A percentile compares a stretch with the other conserved stretches of the same genome.
Evolutionary conservation across 805 yeast species (phyloP).

Genomic region (Spencermartinsiella europaea): DNA sequence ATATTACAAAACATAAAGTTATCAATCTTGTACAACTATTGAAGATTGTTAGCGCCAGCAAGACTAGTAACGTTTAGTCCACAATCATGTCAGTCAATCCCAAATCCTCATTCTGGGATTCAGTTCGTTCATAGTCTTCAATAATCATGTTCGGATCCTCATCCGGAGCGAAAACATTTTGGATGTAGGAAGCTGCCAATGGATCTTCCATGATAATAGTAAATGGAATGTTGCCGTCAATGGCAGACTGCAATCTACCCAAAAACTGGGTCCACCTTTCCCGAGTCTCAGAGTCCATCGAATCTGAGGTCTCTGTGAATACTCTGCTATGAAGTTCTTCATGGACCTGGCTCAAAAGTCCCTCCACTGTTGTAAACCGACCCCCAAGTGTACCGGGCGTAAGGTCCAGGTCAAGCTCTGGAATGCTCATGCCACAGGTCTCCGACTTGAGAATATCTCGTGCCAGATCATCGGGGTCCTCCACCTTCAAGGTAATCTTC

Average conservation of each 20-base stretch:
- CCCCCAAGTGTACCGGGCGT: conserved; percentile 98
- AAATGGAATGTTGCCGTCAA: conserved; percentile 74
- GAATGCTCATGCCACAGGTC: conserved; percentile 79
- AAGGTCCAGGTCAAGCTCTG: conserved; percentile 85
- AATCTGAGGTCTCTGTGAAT: conserved; percentile 79
- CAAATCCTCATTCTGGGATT: conserved; percentile 83
- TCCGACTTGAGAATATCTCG: conserved; percentile 94
- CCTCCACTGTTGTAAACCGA: conserved; percentile 95
- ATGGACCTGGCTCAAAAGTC: conserved; percentile 78
- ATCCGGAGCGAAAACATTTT: conserved; percentile 98
- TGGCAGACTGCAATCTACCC: conserved; percentile 66
- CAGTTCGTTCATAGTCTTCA: conserved; percentile 86
- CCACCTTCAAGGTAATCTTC: conserved; percentile 63
- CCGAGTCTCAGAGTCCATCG: conserved; percentile 76
- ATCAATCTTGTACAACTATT: not conserved
- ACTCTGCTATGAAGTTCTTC: conserved; percentile 87
- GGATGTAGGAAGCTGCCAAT: conserved; percentile 89
- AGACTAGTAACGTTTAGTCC: no score
- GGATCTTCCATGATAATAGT: conserved; percentile 93
- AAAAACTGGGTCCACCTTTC: conserved; percentile 82
- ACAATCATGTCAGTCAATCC: conserved; percentile 55
- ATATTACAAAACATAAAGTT: no score
- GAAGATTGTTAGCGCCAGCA: no score
- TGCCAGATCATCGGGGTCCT: conserved; percentile 87
- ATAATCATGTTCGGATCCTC: conserved; percentile 91